Evolutionary conservation across 1,139 yeast genomes (phyloP), one percentile per base, ranked within the genome.

Genomic region (Zygoascus hellenicus): DNA sequence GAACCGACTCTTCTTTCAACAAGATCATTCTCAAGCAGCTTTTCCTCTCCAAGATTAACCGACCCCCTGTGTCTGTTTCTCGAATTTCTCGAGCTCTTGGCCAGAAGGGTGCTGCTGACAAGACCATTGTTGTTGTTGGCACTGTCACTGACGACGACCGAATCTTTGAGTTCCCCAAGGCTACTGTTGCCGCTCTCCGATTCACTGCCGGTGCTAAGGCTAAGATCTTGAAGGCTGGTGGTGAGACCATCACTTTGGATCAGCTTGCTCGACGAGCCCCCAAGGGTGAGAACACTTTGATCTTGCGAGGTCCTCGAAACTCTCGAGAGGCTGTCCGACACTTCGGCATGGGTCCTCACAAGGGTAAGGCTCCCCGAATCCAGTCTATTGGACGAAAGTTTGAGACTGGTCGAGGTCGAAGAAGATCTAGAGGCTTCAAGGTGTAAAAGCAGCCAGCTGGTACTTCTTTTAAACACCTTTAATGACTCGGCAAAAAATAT

Each of bases 331-430:
- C 98, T 67, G 97, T 88, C 68, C 88, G 97, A 82, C 98, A 92
- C 86, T 94, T 94, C 72, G 98, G 98, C 76, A 73, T 92, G 77
- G 98, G 98, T 78, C 99, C 98, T 70, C 97, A 94, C 95, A 86
- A 87, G 83, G 78, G 82, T 78, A 94, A 92, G 87, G 98, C 97
- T 69, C 99, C 99, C 78, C 89, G 95, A 81, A 84, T 92, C 75
- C 70, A 77, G 71, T 90, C 97, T 61, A 89, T 81, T 76, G 98
- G 98, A 74, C 92, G 97, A 83, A 94, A 92, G 81, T 92, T 92
- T 82, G 98, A 94, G 83, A 88, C 94, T 77, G 98, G 97, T 69
- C 92, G 98, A 87, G 98, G 98, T 83, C 94, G 87, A 77, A 84
- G 99, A 81, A 84, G 80, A 75, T 90, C 97, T 63, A 88, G 95